phyloP scores from a whole-genome alignment of 345 rosid genomes.

The Eucalyptus paniculata region DNA sequence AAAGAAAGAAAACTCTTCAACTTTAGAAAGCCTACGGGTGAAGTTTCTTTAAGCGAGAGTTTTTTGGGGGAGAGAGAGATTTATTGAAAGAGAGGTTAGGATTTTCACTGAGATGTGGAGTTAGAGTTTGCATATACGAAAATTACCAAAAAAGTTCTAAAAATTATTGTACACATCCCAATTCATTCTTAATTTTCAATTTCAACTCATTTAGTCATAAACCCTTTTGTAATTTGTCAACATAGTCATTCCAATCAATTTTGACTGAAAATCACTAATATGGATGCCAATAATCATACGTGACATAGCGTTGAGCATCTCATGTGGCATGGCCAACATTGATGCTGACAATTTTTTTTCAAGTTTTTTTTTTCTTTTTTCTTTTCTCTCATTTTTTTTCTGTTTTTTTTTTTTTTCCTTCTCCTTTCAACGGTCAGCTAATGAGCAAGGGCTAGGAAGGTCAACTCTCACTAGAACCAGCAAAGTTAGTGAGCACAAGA shows the following conservation, averaged over 20 bases:
- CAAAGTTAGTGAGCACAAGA: not conserved
- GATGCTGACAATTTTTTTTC: not conserved
- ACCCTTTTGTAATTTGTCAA: not conserved
- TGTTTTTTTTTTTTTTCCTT: too few relatives aligned
- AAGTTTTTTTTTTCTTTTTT: not conserved
- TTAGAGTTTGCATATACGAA: not conserved
- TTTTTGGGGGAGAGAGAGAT: not conserved
- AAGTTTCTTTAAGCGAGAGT: not conserved
- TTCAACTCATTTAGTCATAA: fast-evolving
- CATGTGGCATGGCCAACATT: fast-evolving
- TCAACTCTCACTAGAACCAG: not conserved
- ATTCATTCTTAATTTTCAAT: not conserved
- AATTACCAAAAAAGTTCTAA: not conserved
- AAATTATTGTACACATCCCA: not conserved
- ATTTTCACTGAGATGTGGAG: not conserved
- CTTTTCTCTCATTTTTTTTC: too few relatives aligned
- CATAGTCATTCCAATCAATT: not conserved
- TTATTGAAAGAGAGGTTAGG: not conserved
- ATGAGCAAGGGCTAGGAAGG: not conserved
- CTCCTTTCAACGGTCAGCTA: not conserved
- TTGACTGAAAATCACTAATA: fast-evolving
- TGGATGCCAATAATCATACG: fast-evolving
- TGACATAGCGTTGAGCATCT: not conserved
- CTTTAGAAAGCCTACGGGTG: not conserved
- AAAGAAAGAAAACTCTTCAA: not conserved